Evolutionary conservation across 176 grass and related monocot genomes (phyloP).

Genomic region (Ananas comosus): DNA sequence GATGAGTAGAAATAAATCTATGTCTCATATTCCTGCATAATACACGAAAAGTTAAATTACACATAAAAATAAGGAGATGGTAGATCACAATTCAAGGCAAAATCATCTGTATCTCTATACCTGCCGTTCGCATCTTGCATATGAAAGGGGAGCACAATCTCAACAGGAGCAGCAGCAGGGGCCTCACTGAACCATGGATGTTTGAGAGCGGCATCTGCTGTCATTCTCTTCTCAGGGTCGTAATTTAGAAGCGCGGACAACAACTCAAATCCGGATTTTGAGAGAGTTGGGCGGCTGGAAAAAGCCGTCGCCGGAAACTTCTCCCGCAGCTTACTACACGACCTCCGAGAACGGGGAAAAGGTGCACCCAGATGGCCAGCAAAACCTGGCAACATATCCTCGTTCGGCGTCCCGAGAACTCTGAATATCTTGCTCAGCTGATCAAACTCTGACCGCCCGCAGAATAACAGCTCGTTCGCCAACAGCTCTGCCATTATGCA

Average conservation of each 20-base stretch:
- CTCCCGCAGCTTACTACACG: too few relatives aligned
- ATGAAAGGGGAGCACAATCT: too few relatives aligned
- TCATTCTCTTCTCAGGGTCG: conserved; percentile 25
- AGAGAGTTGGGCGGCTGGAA: conserved; percentile 7
- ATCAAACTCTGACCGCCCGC: conserved; percentile 8
- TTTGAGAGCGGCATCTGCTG: conserved; percentile 19
- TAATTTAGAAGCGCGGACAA: conserved; percentile 24
- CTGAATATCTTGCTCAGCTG: conserved; percentile 17
- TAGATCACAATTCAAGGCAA: too few relatives aligned
- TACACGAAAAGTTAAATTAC: too few relatives aligned
- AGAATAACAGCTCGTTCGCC: conserved; percentile 11
- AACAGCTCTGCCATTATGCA: conserved; percentile 43
- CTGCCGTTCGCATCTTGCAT: too few relatives aligned
- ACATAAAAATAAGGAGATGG: too few relatives aligned
- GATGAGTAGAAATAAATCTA: too few relatives aligned
- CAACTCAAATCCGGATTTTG: conserved; percentile 18
- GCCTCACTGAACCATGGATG: conserved; percentile 27
- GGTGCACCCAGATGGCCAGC: too few relatives aligned
- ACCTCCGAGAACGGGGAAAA: neutral
- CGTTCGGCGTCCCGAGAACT: neutral
- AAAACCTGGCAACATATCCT: too few relatives aligned
- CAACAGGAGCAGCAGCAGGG: too few relatives aligned
- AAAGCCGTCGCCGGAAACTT: neutral
- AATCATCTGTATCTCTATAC: too few relatives aligned
- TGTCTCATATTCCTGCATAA: too few relatives aligned